Conservation (phyloP, 805 yeast species). For the Saccharomycopsis vini region DNA sequence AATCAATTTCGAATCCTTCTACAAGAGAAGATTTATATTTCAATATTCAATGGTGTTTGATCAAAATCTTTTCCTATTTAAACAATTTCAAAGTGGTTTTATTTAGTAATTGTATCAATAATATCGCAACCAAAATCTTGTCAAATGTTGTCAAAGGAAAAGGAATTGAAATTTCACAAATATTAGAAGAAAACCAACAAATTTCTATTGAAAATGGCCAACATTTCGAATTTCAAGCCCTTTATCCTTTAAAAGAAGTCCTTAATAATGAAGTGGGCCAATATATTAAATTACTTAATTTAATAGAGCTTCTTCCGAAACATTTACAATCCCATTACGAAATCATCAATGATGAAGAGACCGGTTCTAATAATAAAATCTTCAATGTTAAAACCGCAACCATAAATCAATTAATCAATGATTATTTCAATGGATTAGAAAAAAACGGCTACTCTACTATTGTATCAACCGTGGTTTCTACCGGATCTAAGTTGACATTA, state of each 20-base stretch:
- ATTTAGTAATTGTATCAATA: constrained; percentile 33
- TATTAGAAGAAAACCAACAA: constrained; percentile 29
- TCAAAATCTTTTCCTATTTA: constrained; percentile 7
- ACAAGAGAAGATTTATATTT: constrained; percentile 17
- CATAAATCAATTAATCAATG: constrained; percentile 32
- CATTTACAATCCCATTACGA: not conserved
- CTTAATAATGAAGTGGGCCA: constrained; percentile 29
- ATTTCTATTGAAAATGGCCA: constrained; percentile 16
- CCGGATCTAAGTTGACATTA: constrained; percentile 35
- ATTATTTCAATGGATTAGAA: constrained; percentile 35
- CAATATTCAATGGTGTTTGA: constrained; percentile 10
- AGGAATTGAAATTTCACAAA: constrained; percentile 28
- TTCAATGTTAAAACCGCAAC: constrained; percentile 34
- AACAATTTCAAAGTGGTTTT: constrained; percentile 34
- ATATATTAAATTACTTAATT: constrained; percentile 11
- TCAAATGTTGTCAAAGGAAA: constrained; percentile 36
- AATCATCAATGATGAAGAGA: constrained; percentile 6
- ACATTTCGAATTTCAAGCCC: constrained; percentile 22
- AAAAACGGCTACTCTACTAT: constrained; percentile 37
- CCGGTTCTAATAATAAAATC: constrained; percentile 9
- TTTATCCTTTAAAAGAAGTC: constrained; percentile 36
- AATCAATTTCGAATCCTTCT: constrained; percentile 3
- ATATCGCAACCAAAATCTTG: constrained; percentile 36
- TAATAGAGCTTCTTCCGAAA: constrained; percentile 5
- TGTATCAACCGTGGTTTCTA: constrained; percentile 39